phyloP scores from a whole-genome alignment of 2,329 filamentous ascomycete genomes.

The Fusarium marasasianum region DNA sequence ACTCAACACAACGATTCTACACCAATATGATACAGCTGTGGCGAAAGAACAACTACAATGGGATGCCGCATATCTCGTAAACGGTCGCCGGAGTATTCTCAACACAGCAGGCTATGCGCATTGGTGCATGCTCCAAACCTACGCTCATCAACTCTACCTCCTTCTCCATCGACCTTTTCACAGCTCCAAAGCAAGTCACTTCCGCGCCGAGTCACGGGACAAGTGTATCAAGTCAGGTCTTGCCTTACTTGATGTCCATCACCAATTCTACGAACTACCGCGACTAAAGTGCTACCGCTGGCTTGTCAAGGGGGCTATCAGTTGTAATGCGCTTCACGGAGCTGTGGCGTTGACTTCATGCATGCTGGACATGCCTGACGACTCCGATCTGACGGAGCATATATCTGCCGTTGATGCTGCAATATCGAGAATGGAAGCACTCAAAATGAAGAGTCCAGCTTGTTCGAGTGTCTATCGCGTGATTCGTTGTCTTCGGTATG shows the following conservation, averaged over 20 bases:
- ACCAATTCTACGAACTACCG: slow-evolving; percentile 9
- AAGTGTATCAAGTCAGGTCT: slow-evolving; percentile 10
- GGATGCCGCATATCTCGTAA: background rate
- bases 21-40: background rate
- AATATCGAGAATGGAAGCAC: background rate
- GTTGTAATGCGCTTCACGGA: background rate
- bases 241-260: background rate
- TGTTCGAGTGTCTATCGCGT: slow-evolving; percentile 4
- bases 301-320: slow-evolving; percentile 8
- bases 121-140: slow-evolving; percentile 13
- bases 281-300: slow-evolving; percentile 1
- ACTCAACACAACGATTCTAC: background rate
- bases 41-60: background rate
- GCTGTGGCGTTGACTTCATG: slow-evolving; percentile 8
- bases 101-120: slow-evolving; percentile 2
- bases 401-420: slow-evolving; percentile 2
- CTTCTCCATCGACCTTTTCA: slow-evolving; percentile 6
- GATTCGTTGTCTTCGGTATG: slow-evolving; percentile 6
- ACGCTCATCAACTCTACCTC: slow-evolving; percentile 11
- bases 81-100: background rate
- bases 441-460: slow-evolving; percentile 14
- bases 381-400: background rate
- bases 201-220: background rate
- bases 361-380: slow-evolving; percentile 6
- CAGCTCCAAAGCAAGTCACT: background rate